Conservation (phyloP, 768 basidiomycete species). For the Lyophyllum decastes region DNA sequence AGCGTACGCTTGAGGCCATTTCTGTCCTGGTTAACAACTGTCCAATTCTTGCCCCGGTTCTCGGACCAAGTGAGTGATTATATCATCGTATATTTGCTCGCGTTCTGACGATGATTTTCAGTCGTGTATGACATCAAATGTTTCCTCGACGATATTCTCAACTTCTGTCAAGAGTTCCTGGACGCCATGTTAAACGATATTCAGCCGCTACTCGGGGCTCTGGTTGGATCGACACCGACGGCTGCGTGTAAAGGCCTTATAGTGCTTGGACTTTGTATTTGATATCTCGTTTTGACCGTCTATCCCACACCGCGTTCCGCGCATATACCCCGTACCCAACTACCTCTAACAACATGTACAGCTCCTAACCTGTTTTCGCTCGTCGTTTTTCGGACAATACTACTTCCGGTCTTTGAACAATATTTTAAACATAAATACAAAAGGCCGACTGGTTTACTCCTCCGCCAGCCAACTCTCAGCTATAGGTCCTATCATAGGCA, state of each 20-base stretch:
- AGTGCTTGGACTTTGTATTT: slow-evolving; percentile 32
- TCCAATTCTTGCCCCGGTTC: slow-evolving; percentile 48
- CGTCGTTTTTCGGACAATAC: slow-evolving; percentile 25
- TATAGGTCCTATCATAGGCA: slow-evolving; percentile 63
- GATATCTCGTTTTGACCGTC: slow-evolving; percentile 12
- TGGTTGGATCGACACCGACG: slow-evolving; percentile 28
- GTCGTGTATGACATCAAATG: slow-evolving; percentile 67
- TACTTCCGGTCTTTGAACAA: slow-evolving; percentile 3
- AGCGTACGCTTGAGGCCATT: slow-evolving; percentile 40
- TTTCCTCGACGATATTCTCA: slow-evolving; percentile 49
- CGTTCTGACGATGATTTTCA: slow-evolving; percentile 22
- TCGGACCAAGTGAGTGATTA: slow-evolving; percentile 54
- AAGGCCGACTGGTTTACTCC: slow-evolving; percentile 34
- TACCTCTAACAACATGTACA: slow-evolving; percentile 23
- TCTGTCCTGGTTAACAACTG: slow-evolving; percentile 33
- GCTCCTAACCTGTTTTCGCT: slow-evolving; percentile 17
- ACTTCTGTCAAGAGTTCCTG: slow-evolving; percentile 47
- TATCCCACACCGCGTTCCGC: slow-evolving; percentile 23
- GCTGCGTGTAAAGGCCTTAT: slow-evolving; percentile 27
- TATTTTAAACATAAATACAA: slow-evolving; percentile 7
- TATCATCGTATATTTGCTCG: not conserved
- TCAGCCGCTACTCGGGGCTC: slow-evolving; percentile 32
- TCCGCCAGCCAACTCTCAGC: slow-evolving; percentile 73
- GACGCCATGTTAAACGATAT: slow-evolving; percentile 49
- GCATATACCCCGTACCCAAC: slow-evolving; percentile 32